Evolutionary conservation across 441 rosid species (phyloP), one percentile per base, ranked within the genome.

Genomic region (Erodium texanum): DNA sequence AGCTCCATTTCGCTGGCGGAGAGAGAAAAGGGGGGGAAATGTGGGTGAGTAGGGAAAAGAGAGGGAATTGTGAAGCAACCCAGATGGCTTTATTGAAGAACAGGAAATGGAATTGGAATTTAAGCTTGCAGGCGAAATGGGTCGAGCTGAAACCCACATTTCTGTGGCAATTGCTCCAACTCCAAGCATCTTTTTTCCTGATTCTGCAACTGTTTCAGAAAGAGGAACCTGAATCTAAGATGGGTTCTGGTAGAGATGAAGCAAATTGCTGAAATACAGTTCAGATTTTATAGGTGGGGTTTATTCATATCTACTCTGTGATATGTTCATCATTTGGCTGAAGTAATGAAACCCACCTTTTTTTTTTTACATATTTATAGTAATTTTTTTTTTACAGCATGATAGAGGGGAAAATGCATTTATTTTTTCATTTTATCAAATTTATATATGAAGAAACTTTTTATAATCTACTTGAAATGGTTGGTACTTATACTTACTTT

Each of bases 121-220:
- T 7, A 2, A 32, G 36, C 36, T 32, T 32, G 36, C 5, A 32
- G 36, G 36, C 5, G 36, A 32, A 32, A 32, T 32, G 36, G 36
- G 7, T 38, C 43, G 43, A 7, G 43, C 43, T 38, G 12, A 7
- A 38, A 38, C 43, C 43, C 11, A 38, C 43, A 38, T 38, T 38
- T 38, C 12, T 7, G 43, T 38, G 43, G 12, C 12, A 1, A 38
- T 38, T 38, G 43, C 43, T 38, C 43, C 43, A 3, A 62, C 48
- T 52, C 67, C 71, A 18, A 62, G 68, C 77, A 76, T 76, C 52
- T 66, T 58, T 58, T 54, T 62, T 22, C 15, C 16, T 11, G 32
- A 61, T 12, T 61, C 32, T 24, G 27, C 64, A 12, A 15, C 27
- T 22, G 34, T 61, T 61, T 24, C 34, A 4, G 34, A 22, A 16